Conservation (phyloP, 805 yeast species). For the Pichia heedii region DNA sequence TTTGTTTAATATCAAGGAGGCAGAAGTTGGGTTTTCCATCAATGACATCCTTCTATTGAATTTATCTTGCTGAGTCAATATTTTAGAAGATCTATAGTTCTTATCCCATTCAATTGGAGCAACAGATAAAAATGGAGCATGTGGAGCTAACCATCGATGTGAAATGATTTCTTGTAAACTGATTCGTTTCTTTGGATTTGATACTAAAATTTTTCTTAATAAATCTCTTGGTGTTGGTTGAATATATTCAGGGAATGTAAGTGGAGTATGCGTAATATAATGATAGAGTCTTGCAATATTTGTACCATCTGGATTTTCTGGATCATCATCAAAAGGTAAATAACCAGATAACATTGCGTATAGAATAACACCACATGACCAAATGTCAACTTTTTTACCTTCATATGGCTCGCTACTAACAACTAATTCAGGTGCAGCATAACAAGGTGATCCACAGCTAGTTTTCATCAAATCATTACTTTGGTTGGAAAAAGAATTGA, state of each 20-base stretch:
- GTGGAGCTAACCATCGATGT: slow-evolving; percentile 86
- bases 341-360: slow-evolving; percentile 98
- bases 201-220: slow-evolving; percentile 70
- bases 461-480: slow-evolving; percentile 81
- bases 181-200: slow-evolving; percentile 76
- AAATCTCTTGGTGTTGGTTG: slow-evolving; percentile 87
- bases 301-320: slow-evolving; percentile 91
- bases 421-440: slow-evolving; percentile 97
- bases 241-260: slow-evolving; percentile 92
- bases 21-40: slow-evolving; percentile 36
- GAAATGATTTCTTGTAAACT: slow-evolving; percentile 58
- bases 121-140: slow-evolving; percentile 71
- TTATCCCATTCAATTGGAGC: slow-evolving; percentile 89
- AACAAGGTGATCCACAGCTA: slow-evolving; percentile 95
- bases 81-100: slow-evolving; percentile 35
- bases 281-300: slow-evolving; percentile 85
- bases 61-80: slow-evolving; percentile 18
- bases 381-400: slow-evolving; percentile 88
- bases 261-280: slow-evolving; percentile 82
- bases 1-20: slow-evolving; percentile 29
- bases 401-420: slow-evolving; percentile 80
- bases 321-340: slow-evolving; percentile 95
- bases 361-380: slow-evolving; percentile 94
- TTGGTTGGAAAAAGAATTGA: slow-evolving; percentile 58
- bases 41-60: slow-evolving; percentile 32